Percentiles rank a stretch among this genome's conserved stretches.
Evolutionary conservation across 345 rosid species (phyloP).

Genomic region (Citrus australasica): DNA sequence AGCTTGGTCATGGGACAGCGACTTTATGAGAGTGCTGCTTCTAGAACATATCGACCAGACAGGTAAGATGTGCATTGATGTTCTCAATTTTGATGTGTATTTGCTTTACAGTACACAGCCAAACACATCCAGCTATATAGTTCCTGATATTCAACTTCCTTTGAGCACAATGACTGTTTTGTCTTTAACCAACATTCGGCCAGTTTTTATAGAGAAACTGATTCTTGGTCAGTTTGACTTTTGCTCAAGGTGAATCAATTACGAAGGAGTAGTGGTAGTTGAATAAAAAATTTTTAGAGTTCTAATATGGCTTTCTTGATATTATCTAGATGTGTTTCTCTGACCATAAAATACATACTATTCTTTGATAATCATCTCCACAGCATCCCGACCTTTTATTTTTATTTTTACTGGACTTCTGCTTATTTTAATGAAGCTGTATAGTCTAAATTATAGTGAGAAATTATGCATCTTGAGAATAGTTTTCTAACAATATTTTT

Average conservation of each 20-base stretch:
- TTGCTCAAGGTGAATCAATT: background rate
- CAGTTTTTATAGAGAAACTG: background rate
- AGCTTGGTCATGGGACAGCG: conserved; percentile 98
- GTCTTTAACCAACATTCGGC: background rate
- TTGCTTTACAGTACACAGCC: background rate
- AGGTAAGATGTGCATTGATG: conserved; percentile 41
- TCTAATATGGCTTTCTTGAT: background rate
- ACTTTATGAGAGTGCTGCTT: conserved; percentile 78
- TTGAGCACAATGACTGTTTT: background rate
- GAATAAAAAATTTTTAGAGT: background rate
- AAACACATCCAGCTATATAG: background rate
- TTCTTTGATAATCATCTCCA: background rate
- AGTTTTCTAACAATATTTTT: background rate
- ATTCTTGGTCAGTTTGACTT: background rate
- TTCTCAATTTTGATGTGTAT: background rate
- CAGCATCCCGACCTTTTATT: background rate
- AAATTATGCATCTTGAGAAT: background rate
- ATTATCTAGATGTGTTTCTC: background rate
- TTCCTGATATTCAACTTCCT: background rate
- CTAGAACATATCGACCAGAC: conserved; percentile 88
- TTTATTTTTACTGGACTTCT: background rate
- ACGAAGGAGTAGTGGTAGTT: background rate
- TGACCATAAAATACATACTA: background rate
- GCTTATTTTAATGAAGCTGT: background rate
- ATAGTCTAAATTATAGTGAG: background rate